A percentile compares a stretch with the other conserved stretches of the same genome.
These are phyloP conservation scores for Russula sp. DNA, from an alignment of 768 basidiomycete species.

Conservation along the genomic window DNA sequence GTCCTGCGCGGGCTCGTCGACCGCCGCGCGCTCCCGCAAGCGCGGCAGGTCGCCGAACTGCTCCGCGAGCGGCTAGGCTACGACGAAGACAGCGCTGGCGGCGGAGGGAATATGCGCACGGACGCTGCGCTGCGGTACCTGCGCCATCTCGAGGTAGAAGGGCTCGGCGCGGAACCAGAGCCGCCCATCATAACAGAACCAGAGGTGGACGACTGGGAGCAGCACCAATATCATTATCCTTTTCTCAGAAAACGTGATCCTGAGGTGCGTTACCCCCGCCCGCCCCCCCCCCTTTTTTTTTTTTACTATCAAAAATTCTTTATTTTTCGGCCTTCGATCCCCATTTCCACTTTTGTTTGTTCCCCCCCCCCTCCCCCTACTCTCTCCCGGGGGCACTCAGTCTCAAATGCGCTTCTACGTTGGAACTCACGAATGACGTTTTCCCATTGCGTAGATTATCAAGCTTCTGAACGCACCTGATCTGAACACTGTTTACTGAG, in stretches of 20 bases:
- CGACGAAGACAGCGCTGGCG: not conserved
- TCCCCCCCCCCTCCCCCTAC: not conserved
- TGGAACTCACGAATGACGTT: not conserved
- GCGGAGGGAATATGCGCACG: not conserved
- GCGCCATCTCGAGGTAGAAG: slow-evolving; percentile 3
- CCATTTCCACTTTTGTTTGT: not conserved
- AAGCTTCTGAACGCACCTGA: not conserved
- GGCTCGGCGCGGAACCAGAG: not conserved
- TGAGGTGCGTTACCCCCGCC: slow-evolving; percentile 1
- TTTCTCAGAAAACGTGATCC: slow-evolving; percentile 1
- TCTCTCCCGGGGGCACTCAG: not conserved
- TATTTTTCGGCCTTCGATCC: not conserved
- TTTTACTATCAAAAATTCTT: not conserved
- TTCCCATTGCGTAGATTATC: not conserved
- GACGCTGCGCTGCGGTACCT: not conserved
- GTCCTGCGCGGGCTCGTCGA: slow-evolving; percentile 11
- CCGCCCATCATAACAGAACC: not conserved
- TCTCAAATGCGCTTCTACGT: not conserved
- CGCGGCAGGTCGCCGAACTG: not conserved
- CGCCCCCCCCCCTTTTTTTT: no score
- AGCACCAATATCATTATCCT: not conserved
- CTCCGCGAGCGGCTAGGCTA: slow-evolving; percentile 1
- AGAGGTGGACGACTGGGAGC: not conserved
- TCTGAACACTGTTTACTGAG: no score
- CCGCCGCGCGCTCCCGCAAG: not conserved